phyloP scores from a whole-genome alignment of 2,329 filamentous ascomycete species.

The Lasiodiplodia theobromae region DNA sequence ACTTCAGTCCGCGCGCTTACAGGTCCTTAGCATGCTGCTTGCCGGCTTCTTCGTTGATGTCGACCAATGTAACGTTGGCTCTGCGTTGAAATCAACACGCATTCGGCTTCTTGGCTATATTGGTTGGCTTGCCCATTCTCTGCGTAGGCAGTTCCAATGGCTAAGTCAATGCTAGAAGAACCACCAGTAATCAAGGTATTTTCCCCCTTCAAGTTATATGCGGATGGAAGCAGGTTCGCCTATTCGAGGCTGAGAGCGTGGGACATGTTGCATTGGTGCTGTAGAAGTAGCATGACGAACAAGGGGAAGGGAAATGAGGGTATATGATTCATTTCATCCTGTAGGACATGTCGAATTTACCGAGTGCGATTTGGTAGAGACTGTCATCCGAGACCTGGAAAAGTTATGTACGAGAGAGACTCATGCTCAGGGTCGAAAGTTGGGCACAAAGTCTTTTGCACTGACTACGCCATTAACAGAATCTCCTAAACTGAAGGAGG shows the following conservation, averaged over 20 bases:
- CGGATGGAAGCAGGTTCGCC: not conserved
- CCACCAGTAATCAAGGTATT: not conserved
- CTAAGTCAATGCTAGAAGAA: not conserved
- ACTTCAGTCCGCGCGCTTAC: conserved; percentile 29
- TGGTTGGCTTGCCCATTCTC: not conserved
- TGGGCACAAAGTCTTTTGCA: no score
- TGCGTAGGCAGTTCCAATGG: not conserved
- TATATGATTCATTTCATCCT: no score
- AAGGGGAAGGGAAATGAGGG: no score
- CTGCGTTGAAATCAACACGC: conserved; percentile 7
- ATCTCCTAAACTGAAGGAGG: no score
- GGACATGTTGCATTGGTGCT: not conserved
- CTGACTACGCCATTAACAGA: no score
- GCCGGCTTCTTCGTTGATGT: conserved; percentile 35
- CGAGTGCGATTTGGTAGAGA: no score
- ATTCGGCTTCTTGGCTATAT: not conserved
- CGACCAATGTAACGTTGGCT: conserved; percentile 38
- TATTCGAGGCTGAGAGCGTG: not conserved
- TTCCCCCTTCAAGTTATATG: not conserved
- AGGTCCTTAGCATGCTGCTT: conserved; percentile 31
- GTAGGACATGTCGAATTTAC: no score
- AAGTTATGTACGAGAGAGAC: no score
- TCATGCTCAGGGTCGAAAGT: no score
- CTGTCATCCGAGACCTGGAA: no score
- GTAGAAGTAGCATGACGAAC: no score